Evolutionary conservation across 2,329 filamentous ascomycete species (phyloP).

Genomic region (Penicillium occitanis): DNA sequence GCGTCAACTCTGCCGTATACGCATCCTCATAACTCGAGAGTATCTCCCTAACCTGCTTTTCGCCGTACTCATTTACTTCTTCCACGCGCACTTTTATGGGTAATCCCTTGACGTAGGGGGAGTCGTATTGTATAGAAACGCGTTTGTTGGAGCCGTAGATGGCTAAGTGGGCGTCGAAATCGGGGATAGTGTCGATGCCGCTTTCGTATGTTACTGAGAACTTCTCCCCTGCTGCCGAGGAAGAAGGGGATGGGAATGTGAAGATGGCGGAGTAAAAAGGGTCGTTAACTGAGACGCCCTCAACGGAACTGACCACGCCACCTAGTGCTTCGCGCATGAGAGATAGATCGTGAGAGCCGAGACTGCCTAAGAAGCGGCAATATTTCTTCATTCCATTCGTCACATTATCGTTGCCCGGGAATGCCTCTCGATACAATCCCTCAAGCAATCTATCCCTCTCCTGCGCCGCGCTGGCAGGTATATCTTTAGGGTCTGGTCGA

Average conservation of each 20-base stretch:
- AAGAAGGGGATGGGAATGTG: slow-evolving; percentile 27
- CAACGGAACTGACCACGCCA: slow-evolving; percentile 43
- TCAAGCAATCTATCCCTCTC: slow-evolving; percentile 1
- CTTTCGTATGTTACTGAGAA: slow-evolving; percentile 60
- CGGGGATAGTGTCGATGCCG: slow-evolving; percentile 54
- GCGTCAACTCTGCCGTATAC: slow-evolving; percentile 38
- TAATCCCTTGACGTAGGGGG: slow-evolving; percentile 58
- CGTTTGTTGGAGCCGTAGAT: slow-evolving; percentile 57
- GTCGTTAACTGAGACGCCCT: slow-evolving; percentile 46
- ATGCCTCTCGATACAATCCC: slow-evolving; percentile 12
- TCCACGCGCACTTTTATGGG: slow-evolving; percentile 50
- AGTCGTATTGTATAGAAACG: slow-evolving; percentile 56
- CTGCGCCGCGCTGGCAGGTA: neutral
- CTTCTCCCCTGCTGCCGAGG: slow-evolving; percentile 12
- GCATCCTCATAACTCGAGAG: slow-evolving; percentile 39
- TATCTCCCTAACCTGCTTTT: slow-evolving; percentile 31
- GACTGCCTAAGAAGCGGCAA: slow-evolving; percentile 48
- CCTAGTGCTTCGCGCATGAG: slow-evolving; percentile 57
- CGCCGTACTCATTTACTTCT: slow-evolving; percentile 30
- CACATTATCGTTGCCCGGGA: neutral
- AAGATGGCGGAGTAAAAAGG: slow-evolving; percentile 44
- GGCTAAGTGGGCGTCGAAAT: slow-evolving; percentile 38
- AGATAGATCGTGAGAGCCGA: slow-evolving; percentile 57
- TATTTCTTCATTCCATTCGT: slow-evolving; percentile 19
- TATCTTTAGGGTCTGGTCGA: neutral